These are phyloP conservation scores for Metarhizium robertsii DNA, from an alignment of 2,329 filamentous ascomycete species.

Conservation along the genomic window DNA sequence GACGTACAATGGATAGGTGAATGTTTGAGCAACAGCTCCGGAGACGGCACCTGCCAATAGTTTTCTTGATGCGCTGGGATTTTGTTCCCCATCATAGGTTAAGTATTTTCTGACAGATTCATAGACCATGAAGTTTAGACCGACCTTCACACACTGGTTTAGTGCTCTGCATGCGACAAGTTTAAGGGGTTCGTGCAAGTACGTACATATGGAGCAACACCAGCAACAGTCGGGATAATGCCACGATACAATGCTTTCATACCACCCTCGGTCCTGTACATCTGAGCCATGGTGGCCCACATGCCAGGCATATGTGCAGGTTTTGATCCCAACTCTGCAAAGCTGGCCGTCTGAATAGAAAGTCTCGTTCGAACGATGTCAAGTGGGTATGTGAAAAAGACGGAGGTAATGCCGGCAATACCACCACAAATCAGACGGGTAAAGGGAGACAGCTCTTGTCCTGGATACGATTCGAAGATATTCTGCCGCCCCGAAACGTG, in stretches of 20 bases:
- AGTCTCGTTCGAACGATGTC: conserved; percentile 94
- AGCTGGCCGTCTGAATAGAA: conserved; percentile 97
- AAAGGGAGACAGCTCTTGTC: conserved; percentile 62
- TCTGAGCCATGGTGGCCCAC: conserved; percentile 71
- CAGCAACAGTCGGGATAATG: conserved; percentile 86
- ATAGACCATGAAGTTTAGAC: conserved; percentile 98
- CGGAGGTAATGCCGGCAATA: conserved; percentile 87
- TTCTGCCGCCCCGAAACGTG: conserved; percentile 28
- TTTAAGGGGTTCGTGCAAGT: neutral
- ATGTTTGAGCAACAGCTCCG: conserved; percentile 93
- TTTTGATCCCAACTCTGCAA: conserved; percentile 60
- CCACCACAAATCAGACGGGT: conserved; percentile 83
- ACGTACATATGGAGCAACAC: conserved; percentile 83
- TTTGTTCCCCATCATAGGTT: conserved; percentile 78
- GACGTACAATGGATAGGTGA: conserved; percentile 92
- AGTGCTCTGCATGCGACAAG: conserved; percentile 6
- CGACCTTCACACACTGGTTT: conserved; percentile 49
- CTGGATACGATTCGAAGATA: conserved; percentile 70
- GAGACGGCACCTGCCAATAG: conserved; percentile 84
- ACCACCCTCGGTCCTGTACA: conserved; percentile 91
- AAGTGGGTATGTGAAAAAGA: conserved; percentile 89
- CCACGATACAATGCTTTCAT: conserved; percentile 81
- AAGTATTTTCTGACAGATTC: conserved; percentile 77
- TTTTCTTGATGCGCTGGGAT: conserved; percentile 72
- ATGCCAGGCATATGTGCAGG: conserved; percentile 75